Conservation (phyloP, 2,329 filamentous ascomycete genomes). For the Cercospora brassicicola region DNA sequence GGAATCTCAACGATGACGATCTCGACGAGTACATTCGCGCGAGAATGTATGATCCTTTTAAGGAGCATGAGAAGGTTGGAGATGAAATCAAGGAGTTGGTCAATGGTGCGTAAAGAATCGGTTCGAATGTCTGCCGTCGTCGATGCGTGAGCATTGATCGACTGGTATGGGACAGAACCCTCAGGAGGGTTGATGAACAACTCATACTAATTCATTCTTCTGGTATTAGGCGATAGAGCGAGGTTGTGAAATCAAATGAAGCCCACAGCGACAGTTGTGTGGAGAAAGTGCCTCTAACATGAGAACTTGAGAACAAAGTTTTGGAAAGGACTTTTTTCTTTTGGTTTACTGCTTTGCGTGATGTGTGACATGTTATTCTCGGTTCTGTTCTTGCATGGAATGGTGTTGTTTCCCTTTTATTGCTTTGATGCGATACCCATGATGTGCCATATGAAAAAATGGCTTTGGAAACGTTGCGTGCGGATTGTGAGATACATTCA, state of each 20-base stretch:
- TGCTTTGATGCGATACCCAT: too few relatives aligned
- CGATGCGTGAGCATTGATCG: neutral
- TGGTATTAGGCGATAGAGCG: slow-evolving; percentile 4
- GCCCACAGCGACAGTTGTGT: too few relatives aligned
- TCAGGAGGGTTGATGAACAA: neutral
- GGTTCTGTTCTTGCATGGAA: too few relatives aligned
- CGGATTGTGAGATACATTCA: too few relatives aligned
- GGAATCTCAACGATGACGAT: slow-evolving; percentile 64
- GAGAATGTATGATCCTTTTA: slow-evolving; percentile 55
- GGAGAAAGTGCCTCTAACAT: too few relatives aligned
- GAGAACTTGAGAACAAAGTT: too few relatives aligned
- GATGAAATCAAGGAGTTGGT: slow-evolving; percentile 30
- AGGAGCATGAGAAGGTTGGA: slow-evolving; percentile 45
- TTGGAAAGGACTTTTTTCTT: too few relatives aligned
- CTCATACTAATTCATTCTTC: slow-evolving; percentile 4
- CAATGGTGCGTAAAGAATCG: slow-evolving; percentile 9
- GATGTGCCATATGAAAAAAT: too few relatives aligned
- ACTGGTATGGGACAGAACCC: slow-evolving; percentile 8
- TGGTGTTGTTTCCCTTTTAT: too few relatives aligned
- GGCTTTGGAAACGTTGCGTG: too few relatives aligned
- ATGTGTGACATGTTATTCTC: too few relatives aligned
- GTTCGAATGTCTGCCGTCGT: slow-evolving; percentile 9
- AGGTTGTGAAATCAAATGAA: slow-evolving; percentile 9
- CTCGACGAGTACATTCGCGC: slow-evolving; percentile 65
- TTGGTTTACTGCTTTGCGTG: too few relatives aligned